Percentiles rank a stretch among this genome's conserved stretches.
Conservation (phyloP, 2,329 filamentous ascomycete species). For the Pyrenophora tritici-repentis region DNA sequence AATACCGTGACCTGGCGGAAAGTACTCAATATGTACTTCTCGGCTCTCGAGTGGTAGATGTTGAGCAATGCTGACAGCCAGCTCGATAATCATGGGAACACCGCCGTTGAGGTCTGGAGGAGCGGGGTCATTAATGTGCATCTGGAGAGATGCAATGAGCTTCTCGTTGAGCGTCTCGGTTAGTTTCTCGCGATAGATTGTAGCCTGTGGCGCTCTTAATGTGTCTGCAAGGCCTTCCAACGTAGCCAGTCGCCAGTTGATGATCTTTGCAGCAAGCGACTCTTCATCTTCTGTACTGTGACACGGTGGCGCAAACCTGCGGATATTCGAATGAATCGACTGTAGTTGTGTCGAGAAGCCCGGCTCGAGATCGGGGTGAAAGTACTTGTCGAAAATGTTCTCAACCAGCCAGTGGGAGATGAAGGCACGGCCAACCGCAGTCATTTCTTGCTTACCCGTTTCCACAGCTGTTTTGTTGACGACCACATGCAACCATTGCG, state of each 20-base stretch:
- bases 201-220: conserved; percentile 68
- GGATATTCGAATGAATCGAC: conserved; percentile 84
- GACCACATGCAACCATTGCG: conserved; percentile 76
- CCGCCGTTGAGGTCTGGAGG: conserved; percentile 84
- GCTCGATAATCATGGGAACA: conserved; percentile 88
- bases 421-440: conserved; percentile 84
- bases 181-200: conserved; percentile 66
- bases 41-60: conserved; percentile 90
- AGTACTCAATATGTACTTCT: conserved; percentile 87
- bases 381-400: conserved; percentile 87
- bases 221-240: conserved; percentile 82
- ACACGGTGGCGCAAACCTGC: conserved; percentile 73
- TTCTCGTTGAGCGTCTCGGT: conserved; percentile 65
- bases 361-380: conserved; percentile 85
- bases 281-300: conserved; percentile 87
- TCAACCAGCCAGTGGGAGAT: conserved; percentile 90
- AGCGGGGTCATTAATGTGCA: conserved; percentile 75
- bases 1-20: conserved; percentile 74
- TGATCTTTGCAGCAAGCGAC: conserved; percentile 81
- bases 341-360: conserved; percentile 79
- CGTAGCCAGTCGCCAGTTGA: conserved; percentile 92
- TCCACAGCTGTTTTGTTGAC: conserved; percentile 85
- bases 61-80: conserved; percentile 81
- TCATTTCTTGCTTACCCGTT: conserved; percentile 97
- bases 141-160: conserved; percentile 71